These are phyloP conservation scores for Angophora floribunda DNA, from an alignment of 345 rosid genomes.

Conservation along the genomic window DNA sequence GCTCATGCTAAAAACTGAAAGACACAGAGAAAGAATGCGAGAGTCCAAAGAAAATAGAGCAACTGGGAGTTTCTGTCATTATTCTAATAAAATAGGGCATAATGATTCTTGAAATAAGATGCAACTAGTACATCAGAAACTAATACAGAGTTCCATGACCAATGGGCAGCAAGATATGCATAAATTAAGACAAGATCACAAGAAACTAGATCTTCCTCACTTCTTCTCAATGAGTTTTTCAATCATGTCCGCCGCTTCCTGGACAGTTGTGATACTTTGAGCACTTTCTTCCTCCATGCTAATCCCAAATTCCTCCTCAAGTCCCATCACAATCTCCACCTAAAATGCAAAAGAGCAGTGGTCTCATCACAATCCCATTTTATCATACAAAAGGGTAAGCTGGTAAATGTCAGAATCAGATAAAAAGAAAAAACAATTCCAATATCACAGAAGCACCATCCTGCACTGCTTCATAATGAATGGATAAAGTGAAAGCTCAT, in stretches of 20 bases:
- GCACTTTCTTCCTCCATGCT: constrained; percentile 73
- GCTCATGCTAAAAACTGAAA: background rate
- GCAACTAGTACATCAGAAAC: background rate
- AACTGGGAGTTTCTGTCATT: background rate
- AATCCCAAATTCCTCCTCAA: constrained; percentile 68
- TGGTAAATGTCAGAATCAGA: background rate
- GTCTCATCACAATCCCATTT: background rate
- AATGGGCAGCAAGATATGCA: background rate
- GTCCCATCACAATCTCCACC: constrained; percentile 80
- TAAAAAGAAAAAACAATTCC: background rate
- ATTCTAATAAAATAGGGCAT: background rate
- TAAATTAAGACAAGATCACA: background rate
- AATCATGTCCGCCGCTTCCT: constrained; percentile 69
- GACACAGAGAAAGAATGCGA: background rate
- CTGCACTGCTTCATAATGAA: background rate
- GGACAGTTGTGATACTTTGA: constrained; percentile 42
- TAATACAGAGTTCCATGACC: background rate
- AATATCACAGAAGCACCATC: background rate
- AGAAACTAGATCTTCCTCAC: constrained; percentile 1
- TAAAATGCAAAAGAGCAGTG: background rate
- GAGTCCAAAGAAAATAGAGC: background rate
- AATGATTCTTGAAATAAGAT: background rate
- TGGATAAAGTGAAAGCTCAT: background rate
- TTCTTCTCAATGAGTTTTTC: constrained; percentile 32
- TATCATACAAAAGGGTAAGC: background rate